phyloP scores from a whole-genome alignment of 1,284 basidiomycete species.

The Cryptococcus sp. region DNA sequence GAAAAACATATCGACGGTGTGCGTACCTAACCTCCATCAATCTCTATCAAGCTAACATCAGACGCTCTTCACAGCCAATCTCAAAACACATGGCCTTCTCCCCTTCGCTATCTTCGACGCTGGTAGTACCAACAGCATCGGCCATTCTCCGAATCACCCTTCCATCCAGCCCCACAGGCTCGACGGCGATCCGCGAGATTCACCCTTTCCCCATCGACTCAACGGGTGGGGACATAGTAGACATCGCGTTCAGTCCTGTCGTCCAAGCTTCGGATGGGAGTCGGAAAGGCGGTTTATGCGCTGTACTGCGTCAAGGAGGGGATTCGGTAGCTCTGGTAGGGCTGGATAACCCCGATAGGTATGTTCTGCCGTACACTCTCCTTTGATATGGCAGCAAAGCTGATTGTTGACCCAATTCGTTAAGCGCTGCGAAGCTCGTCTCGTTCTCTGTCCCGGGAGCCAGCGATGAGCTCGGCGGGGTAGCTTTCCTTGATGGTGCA shows the following conservation, averaged over 20 bases:
- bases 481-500: slow-evolving; percentile 22
- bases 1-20: neutral
- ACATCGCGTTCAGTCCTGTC: slow-evolving; percentile 19
- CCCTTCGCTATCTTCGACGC: slow-evolving; percentile 1
- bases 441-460: slow-evolving; percentile 4
- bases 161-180: neutral
- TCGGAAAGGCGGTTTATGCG: slow-evolving; percentile 16
- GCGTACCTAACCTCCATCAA: neutral
- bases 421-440: slow-evolving; percentile 13
- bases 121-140: neutral
- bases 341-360: slow-evolving; percentile 12
- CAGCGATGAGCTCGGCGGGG: slow-evolving; percentile 9
- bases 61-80: slow-evolving; percentile 8
- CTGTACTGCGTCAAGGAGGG: slow-evolving; percentile 4
- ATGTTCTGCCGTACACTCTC: neutral
- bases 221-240: neutral
- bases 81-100: slow-evolving; percentile 12
- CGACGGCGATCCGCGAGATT: slow-evolving; percentile 4
- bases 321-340: slow-evolving; percentile 16
- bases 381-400: neutral
- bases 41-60: neutral
- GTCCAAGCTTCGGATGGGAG: slow-evolving; percentile 5
- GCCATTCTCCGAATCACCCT: slow-evolving; percentile 11
- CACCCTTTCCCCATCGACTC: slow-evolving; percentile 1
- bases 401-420: neutral